phyloP scores from a whole-genome alignment of 257 asterid genomes.

The Plantago ovata region DNA sequence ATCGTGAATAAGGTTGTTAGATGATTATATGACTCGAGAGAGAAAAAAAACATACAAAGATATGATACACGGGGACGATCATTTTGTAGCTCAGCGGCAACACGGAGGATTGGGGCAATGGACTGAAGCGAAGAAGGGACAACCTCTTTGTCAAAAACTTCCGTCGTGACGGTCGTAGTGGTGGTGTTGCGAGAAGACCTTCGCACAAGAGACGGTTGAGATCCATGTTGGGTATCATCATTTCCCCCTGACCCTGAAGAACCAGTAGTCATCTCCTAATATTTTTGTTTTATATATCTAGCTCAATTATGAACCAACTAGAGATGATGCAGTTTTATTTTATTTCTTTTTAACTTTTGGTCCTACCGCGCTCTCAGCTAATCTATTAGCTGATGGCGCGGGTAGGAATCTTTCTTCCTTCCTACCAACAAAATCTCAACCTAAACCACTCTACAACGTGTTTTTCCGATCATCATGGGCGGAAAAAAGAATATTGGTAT shows the following conservation, averaged over 20 bases:
- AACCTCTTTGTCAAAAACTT: slow-evolving; percentile 92
- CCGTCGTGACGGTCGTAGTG: slow-evolving; percentile 74
- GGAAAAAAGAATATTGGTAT: not conserved
- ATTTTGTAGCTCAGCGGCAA: slow-evolving; percentile 69
- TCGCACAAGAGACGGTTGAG: slow-evolving; percentile 50
- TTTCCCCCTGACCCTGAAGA: not conserved
- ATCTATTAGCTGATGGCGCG: no score
- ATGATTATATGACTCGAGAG: not conserved
- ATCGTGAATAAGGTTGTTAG: not conserved
- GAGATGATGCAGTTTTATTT: no score
- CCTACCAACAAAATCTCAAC: not conserved
- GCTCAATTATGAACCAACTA: no score
- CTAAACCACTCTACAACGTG: not conserved
- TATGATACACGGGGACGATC: slow-evolving; percentile 95
- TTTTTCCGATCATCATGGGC: not conserved
- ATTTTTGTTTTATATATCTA: no score
- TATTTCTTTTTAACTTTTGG: no score
- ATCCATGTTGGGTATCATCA: not conserved
- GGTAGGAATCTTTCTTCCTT: no score
- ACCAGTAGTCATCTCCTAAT: not conserved
- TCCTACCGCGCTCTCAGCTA: no score
- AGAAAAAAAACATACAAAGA: slow-evolving; percentile 46
- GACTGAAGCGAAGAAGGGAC: slow-evolving; percentile 96
- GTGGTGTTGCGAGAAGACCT: slow-evolving; percentile 86
- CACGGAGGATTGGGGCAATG: slow-evolving; percentile 88